Percentiles rank a stretch among this genome's conserved stretches.
phyloP scores from a whole-genome alignment of 768 basidiomycete genomes.

The Podaxis carcinomalis region DNA sequence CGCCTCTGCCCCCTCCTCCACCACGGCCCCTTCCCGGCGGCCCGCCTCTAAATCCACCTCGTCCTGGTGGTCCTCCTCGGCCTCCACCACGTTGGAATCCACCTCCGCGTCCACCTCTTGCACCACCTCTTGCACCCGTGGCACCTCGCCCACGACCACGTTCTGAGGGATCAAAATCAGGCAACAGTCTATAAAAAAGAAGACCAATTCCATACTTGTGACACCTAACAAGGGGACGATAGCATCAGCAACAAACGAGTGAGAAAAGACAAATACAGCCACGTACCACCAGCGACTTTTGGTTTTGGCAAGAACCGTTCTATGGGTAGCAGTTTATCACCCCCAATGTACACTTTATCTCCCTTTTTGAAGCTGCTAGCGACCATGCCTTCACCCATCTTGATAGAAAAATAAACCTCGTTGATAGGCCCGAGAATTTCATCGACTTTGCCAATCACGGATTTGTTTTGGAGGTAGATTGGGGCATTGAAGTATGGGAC shows the following conservation, averaged over 20 bases:
- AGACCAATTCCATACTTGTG: slow-evolving; percentile 35
- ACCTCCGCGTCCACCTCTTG: slow-evolving; percentile 44
- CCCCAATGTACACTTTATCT: slow-evolving; percentile 95
- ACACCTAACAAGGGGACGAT: slow-evolving; percentile 31
- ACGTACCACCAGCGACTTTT: slow-evolving; percentile 67
- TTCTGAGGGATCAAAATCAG: slow-evolving; percentile 25
- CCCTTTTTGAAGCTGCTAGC: slow-evolving; percentile 95
- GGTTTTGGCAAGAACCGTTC: slow-evolving; percentile 97
- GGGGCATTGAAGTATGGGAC: slow-evolving; percentile 99
- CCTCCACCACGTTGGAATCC: slow-evolving; percentile 41
- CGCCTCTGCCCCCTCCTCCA: slow-evolving; percentile 36
- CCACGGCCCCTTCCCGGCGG: slow-evolving; percentile 35
- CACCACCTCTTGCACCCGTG: slow-evolving; percentile 26
- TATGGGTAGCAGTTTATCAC: slow-evolving; percentile 95
- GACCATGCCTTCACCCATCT: slow-evolving; percentile 95
- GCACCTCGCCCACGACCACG: slow-evolving; percentile 37
- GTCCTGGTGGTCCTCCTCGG: slow-evolving; percentile 29
- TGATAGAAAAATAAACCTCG: slow-evolving; percentile 96
- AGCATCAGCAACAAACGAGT: not conserved
- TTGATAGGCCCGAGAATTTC: slow-evolving; percentile 99
- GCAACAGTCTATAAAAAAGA: slow-evolving; percentile 5
- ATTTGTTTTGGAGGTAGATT: slow-evolving; percentile 96
- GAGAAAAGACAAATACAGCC: slow-evolving; percentile 11
- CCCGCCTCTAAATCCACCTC: slow-evolving; percentile 28
- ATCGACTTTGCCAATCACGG: slow-evolving; percentile 94